Conservation (phyloP, 2,329 filamentous ascomycete genomes). For the Sporothrix protearum region DNA sequence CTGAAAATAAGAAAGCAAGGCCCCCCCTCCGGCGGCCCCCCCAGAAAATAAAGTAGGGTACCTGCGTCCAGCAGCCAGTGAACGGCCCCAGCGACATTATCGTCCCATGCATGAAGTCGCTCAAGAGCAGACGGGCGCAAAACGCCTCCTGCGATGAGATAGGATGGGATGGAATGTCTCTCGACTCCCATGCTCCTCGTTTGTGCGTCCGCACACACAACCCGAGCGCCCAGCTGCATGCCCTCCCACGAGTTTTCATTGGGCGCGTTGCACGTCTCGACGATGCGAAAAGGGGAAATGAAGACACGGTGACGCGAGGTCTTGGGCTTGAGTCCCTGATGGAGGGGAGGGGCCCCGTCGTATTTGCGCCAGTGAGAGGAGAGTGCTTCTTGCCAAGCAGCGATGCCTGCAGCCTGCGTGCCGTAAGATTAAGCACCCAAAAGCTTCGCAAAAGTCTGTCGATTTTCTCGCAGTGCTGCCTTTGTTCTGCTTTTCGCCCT, state of each 20-base stretch:
- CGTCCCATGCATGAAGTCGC: neutral
- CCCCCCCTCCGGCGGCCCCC: too few relatives aligned
- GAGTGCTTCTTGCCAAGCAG: conserved; percentile 13
- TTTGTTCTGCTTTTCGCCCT: neutral
- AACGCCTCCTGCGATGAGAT: neutral
- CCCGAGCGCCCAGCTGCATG: neutral
- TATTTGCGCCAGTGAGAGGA: neutral
- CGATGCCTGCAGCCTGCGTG: neutral
- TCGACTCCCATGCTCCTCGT: neutral
- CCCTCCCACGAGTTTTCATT: neutral
- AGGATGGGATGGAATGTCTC: neutral
- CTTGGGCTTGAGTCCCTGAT: neutral
- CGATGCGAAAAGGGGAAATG: conserved; percentile 9
- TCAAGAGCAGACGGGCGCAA: neutral
- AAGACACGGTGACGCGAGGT: conserved; percentile 12
- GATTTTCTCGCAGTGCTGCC: neutral
- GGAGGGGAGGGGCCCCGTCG: neutral
- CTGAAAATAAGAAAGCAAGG: neutral
- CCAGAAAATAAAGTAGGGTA: neutral
- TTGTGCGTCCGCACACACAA: neutral
- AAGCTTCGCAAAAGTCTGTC: neutral
- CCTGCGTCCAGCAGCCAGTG: neutral
- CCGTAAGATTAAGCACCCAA: neutral
- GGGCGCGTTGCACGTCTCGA: neutral
- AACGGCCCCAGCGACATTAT: neutral